Percentiles rank a stretch among this genome's conserved stretches.
These are phyloP conservation scores for Bacidia gigantensis DNA, from an alignment of 495 filamentous ascomycete species.

Conservation along the genomic window DNA sequence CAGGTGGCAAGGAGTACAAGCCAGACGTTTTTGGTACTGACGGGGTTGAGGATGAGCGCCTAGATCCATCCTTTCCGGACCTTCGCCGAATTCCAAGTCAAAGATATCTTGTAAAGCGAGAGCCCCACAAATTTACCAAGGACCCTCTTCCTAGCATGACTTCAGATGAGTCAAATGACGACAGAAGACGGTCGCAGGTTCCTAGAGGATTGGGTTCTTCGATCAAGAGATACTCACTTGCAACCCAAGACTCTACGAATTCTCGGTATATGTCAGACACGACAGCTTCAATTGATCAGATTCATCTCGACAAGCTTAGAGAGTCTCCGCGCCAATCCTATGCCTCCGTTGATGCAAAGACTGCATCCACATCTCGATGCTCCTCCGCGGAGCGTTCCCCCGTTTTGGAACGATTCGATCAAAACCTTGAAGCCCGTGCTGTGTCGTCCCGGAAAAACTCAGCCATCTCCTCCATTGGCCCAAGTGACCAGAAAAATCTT, in stretches of 20 bases:
- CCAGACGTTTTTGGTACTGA: constrained; percentile 28
- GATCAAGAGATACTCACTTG: constrained; percentile 19
- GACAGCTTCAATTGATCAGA: constrained; percentile 15
- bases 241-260: constrained; percentile 8
- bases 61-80: constrained; percentile 26
- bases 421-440: not conserved
- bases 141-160: constrained; percentile 22
- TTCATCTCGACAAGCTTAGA: constrained; percentile 12
- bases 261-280: constrained; percentile 13
- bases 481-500: not conserved
- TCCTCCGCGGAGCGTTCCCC: constrained; percentile 39
- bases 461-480: not conserved
- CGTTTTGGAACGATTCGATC: not conserved
- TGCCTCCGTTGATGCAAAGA: constrained; percentile 18
- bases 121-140: constrained; percentile 49
- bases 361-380: constrained; percentile 37
- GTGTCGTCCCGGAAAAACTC: not conserved
- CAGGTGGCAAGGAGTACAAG: constrained; percentile 50
- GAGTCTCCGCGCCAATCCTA: constrained; percentile 14
- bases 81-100: constrained; percentile 37
- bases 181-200: constrained; percentile 21
- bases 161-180: constrained; percentile 21
- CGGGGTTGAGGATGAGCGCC: constrained; percentile 27
- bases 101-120: constrained; percentile 35
- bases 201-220: constrained; percentile 24